Evolutionary conservation across 2,329 filamentous ascomycete species (phyloP), one percentile per base, ranked within the genome.

Genomic region (Fusarium aywerte): DNA sequence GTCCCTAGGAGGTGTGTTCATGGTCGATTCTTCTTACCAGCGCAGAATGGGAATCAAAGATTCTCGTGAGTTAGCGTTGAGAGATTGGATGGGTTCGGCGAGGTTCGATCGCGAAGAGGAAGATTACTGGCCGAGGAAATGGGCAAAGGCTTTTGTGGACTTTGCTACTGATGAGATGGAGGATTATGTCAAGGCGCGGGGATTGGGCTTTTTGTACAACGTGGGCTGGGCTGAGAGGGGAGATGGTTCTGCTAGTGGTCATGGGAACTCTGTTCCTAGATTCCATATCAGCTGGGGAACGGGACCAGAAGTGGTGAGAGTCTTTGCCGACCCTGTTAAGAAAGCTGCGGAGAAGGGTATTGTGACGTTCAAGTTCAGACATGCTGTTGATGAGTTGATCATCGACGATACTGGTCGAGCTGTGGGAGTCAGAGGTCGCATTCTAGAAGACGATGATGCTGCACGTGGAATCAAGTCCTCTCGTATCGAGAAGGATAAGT

Each of bases 111-210:
- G 86, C 40, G 80, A 83, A 16, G 69, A 74, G 7, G 82, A 87
- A 53, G 87, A 89, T 73, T 74, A 77, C 70, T 89, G 87, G 87
- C 86, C 87, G 38, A 80, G 83, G 10, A 77, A 80, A 48, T 89
- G 87, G 87, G 87, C 87, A n/a, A 82, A 87, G 73, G 87, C 87
- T 0, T 89, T 88, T 75, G 86, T 89, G 52, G 77, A 88, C 75
- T 89, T 89, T 73, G 86, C 87, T 2, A 76, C 83, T 8, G 84
- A 86, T 69, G 84, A 83, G 67, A 83, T 89, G 81, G 86, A 89
- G 76, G 62, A 67, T 23, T 89, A 89, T 60, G 80, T 89, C 63
- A 85, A 84, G 68, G 80, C 76, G 0, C 77, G 79, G 7, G 87
- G 87, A 2, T 68, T 87, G 18, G 79, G 81, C 0, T 88, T 89